These are phyloP conservation scores for Castanea sativa DNA, from an alignment of 306 rosid genomes.

Conservation along the genomic window DNA sequence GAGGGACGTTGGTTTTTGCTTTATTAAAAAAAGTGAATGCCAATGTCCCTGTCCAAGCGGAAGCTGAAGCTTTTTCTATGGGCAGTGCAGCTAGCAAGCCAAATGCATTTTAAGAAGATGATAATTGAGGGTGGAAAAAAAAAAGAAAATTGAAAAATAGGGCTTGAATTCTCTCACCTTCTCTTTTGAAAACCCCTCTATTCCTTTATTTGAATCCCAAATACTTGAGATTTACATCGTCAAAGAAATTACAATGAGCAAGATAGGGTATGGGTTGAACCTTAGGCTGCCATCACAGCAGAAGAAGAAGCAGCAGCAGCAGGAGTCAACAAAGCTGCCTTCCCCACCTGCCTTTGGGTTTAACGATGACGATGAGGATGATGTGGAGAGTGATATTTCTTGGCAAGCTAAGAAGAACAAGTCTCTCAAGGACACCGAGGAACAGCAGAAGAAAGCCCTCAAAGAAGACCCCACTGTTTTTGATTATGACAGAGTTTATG, in stretches of 20 bases:
- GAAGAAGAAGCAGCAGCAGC: constrained; percentile 53
- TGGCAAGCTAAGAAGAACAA: constrained; percentile 82
- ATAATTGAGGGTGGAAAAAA: too few relatives aligned
- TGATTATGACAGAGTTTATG: constrained; percentile 87
- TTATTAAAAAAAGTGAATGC: too few relatives aligned
- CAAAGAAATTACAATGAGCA: constrained; percentile 51
- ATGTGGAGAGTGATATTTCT: constrained; percentile 80
- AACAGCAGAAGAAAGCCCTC: constrained; percentile 78
- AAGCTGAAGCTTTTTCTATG: too few relatives aligned
- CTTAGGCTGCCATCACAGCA: constrained; percentile 53
- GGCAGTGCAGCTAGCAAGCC: too few relatives aligned
- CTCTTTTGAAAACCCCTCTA: too few relatives aligned
- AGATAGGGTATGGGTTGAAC: constrained; percentile 65
- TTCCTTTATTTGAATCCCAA: too few relatives aligned
- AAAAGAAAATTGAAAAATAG: too few relatives aligned
- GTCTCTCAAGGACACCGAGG: constrained; percentile 79
- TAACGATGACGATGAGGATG: constrained; percentile 58
- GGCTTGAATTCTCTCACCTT: too few relatives aligned
- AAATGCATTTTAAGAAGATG: too few relatives aligned
- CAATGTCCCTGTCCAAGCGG: too few relatives aligned
- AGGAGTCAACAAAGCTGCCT: constrained; percentile 53
- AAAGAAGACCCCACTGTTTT: constrained; percentile 80
- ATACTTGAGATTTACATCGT: too few relatives aligned
- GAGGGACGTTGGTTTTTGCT: too few relatives aligned
- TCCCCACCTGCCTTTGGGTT: constrained; percentile 57